Evolutionary conservation across 2,329 filamentous ascomycete genomes (phyloP), one percentile per base, ranked within the genome.

Genomic region (Venturia oleaginea): DNA sequence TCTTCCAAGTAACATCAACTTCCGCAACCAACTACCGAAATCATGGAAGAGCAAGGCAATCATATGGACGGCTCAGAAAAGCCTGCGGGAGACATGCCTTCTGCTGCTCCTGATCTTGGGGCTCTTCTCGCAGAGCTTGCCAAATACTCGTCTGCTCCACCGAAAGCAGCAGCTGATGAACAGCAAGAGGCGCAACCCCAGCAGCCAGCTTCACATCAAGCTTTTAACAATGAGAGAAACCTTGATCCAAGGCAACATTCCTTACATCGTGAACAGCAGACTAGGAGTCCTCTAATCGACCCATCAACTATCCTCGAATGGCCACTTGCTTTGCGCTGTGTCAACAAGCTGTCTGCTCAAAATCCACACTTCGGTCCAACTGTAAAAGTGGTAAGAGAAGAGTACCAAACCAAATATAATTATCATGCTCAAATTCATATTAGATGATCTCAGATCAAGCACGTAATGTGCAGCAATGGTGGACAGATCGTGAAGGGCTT

Each of bases 361-460:
- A 80, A 80, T 65, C 73, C 74, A 0, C 69, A 74, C 7, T 80
- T 81, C 67, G 74, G 71, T 17, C 46, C 48, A 42, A 30, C 42
- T 32, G 55, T 63, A 48, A 63, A 57, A 63, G 34, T 38, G 48
- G 62, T 63, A 13, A 27, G 60, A 66, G 68, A 27, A 6, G 70
- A 71, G 2, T 73, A 80, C 59, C 74, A 73, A 65, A 77, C 75
- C 68, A 77, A 78, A 72, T 65, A 69, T 67, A 51, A 37, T n/a
- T 15, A 62, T 17, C 17, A 34, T 64, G 32, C 46, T 59, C 7
- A 48, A 8, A n/a, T 22, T 22, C 27, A 34, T 6, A 22, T 17
- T 66, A 85, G 75, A 78, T 89, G 73, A 87, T 89, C 66, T 79
- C 79, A 64, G 80, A 84, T 51, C 86, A 89, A 71, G 81, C 85